phyloP scores from a whole-genome alignment of 2,329 filamentous ascomycete species.

The Tothia fuscella region DNA sequence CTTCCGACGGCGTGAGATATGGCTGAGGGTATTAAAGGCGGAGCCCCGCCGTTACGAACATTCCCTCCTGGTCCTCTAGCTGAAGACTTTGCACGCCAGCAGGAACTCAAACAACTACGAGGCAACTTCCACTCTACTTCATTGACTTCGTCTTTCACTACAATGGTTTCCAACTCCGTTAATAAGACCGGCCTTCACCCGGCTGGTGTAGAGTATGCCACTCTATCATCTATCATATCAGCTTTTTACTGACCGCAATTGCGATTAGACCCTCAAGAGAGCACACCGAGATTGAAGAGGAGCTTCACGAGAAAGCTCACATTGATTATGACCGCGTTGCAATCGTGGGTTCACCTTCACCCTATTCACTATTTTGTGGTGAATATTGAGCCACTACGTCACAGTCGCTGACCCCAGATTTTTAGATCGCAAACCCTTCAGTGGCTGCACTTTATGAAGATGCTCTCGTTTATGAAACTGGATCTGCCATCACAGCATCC shows the following conservation, averaged over 20 bases:
- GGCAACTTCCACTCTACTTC: constrained; percentile 49
- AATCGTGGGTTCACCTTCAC: constrained; percentile 57
- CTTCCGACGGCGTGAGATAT: constrained; percentile 9
- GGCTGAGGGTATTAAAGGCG: constrained; percentile 11
- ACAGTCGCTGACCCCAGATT: constrained; percentile 13
- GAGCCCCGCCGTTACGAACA: constrained; percentile 15
- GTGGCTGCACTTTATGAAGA: constrained; percentile 97
- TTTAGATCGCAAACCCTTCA: constrained; percentile 73
- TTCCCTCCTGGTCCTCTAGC: constrained; percentile 35
- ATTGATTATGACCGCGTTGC: constrained; percentile 98
- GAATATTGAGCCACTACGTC: neutral
- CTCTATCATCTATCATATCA: neutral
- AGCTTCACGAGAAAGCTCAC: constrained; percentile 93
- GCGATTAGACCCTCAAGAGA: constrained; percentile 60
- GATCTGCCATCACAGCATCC: constrained; percentile 90
- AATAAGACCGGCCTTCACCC: constrained; percentile 93
- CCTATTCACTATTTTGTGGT: neutral
- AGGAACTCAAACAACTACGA: constrained; percentile 44
- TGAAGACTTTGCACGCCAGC: constrained; percentile 46
- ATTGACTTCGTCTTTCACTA: constrained; percentile 31
- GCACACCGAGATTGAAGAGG: constrained; percentile 95
- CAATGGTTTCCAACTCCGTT: constrained; percentile 44
- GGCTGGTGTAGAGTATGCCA: constrained; percentile 72
- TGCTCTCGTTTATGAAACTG: constrained; percentile 94
- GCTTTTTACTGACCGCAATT: constrained; percentile 1